Evolutionary conservation across 257 asterid species (phyloP).

Genomic region (Ajuga chamaepitys): DNA sequence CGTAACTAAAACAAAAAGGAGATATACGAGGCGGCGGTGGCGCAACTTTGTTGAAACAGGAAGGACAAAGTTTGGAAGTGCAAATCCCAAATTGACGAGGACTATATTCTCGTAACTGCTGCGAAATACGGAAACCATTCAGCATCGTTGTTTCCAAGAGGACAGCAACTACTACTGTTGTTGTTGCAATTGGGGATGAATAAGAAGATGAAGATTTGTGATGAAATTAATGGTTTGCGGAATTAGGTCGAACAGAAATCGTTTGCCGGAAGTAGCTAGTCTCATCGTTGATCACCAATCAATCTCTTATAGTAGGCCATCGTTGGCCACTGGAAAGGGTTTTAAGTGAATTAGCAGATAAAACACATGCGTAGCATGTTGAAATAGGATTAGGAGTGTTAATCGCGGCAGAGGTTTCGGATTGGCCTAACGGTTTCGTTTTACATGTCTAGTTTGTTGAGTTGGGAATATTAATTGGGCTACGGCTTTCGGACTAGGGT

Average conservation of each 20-base stretch:
- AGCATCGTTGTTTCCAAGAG: conserved; percentile 17
- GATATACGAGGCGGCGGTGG: conserved; percentile 17
- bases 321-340: background rate
- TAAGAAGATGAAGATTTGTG: background rate
- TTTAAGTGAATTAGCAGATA: background rate
- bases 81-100: conserved; percentile 32
- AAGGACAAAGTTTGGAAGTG: conserved; percentile 8
- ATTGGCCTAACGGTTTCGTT: too few relatives aligned
- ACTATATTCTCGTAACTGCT: conserved; percentile 33
- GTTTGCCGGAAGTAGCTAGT: too few relatives aligned
- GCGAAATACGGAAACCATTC: conserved; percentile 34
- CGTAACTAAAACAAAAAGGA: background rate
- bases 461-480: too few relatives aligned
- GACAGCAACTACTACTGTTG: background rate
- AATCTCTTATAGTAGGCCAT: background rate
- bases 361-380: too few relatives aligned
- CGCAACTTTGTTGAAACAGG: background rate
- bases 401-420: too few relatives aligned
- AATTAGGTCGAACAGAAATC: too few relatives aligned
- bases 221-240: background rate
- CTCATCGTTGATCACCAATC: background rate
- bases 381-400: too few relatives aligned
- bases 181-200: background rate
- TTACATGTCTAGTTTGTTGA: too few relatives aligned
- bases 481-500: too few relatives aligned